Conservation (phyloP, 1,284 basidiomycete species). For the Cryptococcus neoformans region DNA sequence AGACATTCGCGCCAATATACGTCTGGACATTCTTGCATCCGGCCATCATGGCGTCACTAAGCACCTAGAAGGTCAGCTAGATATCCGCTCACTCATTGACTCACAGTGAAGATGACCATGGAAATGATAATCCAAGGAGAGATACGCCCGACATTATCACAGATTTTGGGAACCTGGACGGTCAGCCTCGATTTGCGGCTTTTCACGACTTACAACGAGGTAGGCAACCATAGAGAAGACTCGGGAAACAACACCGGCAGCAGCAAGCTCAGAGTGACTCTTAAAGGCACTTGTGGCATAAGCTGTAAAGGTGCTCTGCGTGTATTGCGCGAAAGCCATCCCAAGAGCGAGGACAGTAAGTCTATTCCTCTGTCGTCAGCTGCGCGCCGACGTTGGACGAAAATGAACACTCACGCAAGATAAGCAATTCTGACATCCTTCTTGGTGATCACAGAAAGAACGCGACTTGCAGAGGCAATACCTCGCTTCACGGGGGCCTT, state of each 20-base stretch:
- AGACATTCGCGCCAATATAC: conserved; percentile 7
- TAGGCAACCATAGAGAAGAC: conserved; percentile 8
- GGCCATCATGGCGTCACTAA: conserved; percentile 8
- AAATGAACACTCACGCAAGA: too few species aligned
- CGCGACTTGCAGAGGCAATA: too few species aligned
- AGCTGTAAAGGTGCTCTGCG: conserved; percentile 2
- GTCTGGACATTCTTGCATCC: conserved; percentile 10
- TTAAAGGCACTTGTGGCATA: conserved; percentile 10
- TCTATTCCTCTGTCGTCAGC: neutral
- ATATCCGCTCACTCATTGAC: neutral
- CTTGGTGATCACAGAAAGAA: too few species aligned
- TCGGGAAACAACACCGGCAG: conserved; percentile 7
- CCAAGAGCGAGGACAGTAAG: conserved; percentile 1
- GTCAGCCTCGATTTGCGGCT: too few species aligned
- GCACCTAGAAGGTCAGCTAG: neutral
- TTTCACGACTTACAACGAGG: neutral
- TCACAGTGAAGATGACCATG: too few species aligned
- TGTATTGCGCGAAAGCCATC: conserved; percentile 8
- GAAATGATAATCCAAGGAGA: too few species aligned
- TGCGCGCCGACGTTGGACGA: too few species aligned
- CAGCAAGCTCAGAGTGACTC: conserved; percentile 7
- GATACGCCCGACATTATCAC: too few species aligned
- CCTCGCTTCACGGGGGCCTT: too few species aligned
- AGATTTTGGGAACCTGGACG: neutral
- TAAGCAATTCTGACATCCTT: too few species aligned